Evolutionary conservation across 2,329 filamentous ascomycete species (phyloP).

Genomic region (Sarocladiaceae sp.): DNA sequence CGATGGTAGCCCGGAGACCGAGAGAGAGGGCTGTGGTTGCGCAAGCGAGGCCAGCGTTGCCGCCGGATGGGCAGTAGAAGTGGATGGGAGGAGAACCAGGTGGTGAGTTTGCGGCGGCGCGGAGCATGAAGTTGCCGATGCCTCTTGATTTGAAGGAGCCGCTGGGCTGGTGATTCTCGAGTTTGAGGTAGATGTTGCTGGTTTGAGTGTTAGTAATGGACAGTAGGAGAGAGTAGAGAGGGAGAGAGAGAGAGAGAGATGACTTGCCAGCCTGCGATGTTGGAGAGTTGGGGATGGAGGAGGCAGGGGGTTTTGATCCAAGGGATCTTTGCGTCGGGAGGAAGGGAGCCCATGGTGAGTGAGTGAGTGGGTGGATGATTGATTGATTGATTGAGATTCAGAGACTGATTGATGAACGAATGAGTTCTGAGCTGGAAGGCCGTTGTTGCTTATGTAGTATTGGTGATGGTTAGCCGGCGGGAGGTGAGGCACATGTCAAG

Average conservation of each 20-base stretch:
- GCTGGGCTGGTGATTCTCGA: conserved; percentile 78
- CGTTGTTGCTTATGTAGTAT: no score
- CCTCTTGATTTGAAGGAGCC: conserved; percentile 82
- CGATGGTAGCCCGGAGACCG: conserved; percentile 63
- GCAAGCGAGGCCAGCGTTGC: conserved; percentile 80
- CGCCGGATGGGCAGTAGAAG: conserved; percentile 76
- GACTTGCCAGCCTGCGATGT: conserved; percentile 63
- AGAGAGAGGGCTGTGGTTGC: conserved; percentile 64
- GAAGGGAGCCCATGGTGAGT: conserved; percentile 34
- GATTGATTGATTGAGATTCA: conserved; percentile 7
- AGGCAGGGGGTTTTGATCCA: conserved; percentile 70
- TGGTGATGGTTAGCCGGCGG: no score
- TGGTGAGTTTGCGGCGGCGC: conserved; percentile 24
- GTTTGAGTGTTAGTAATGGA: conserved; percentile 7
- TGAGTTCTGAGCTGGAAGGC: no score
- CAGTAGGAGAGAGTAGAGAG: conserved; percentile 15
- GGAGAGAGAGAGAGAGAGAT: not conserved
- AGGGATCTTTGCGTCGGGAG: conserved; percentile 37
- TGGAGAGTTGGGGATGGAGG: conserved; percentile 59
- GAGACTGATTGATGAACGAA: not conserved
- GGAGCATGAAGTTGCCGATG: conserved; percentile 62
- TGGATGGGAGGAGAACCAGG: conserved; percentile 36
- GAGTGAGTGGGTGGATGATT: not conserved
- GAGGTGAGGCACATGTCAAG: no score
- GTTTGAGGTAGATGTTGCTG: conserved; percentile 75